Conservation (phyloP, 176 grass and related monocot genomes). For the Tillandsia fasciculata region DNA sequence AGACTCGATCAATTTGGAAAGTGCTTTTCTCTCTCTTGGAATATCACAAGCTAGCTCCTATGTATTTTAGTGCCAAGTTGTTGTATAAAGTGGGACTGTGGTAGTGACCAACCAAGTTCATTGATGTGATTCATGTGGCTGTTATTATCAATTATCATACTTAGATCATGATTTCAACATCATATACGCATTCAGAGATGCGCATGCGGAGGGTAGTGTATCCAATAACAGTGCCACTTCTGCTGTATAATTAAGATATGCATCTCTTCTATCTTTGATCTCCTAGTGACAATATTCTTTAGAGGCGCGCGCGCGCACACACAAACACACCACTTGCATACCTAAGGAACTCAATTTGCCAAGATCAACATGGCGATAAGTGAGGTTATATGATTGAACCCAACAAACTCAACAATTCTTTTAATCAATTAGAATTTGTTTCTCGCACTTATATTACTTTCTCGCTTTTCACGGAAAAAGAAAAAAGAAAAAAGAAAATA, state of each 20-base stretch:
- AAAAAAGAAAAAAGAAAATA: no score
- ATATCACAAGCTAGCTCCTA: neutral
- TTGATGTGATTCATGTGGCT: neutral
- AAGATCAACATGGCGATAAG: no score
- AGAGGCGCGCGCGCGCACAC: no score
- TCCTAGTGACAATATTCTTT: no score
- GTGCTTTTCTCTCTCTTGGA: neutral
- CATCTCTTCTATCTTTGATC: no score
- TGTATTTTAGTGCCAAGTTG: neutral
- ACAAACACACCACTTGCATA: no score
- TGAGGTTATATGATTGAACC: no score
- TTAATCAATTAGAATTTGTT: no score
- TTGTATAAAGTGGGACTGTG: neutral
- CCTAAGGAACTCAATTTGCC: no score
- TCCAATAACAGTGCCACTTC: neutral
- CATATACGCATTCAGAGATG: neutral
- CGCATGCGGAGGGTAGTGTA: neutral
- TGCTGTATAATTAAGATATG: neutral
- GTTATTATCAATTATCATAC: neutral
- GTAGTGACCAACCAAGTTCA: neutral
- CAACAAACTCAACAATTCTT: no score
- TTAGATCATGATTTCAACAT: conserved; percentile 2
- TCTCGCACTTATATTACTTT: no score
- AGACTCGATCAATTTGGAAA: neutral
- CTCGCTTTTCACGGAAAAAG: no score